These are phyloP conservation scores for Ganoderma boninense DNA, from an alignment of 1,284 basidiomycete genomes.

Conservation along the genomic window DNA sequence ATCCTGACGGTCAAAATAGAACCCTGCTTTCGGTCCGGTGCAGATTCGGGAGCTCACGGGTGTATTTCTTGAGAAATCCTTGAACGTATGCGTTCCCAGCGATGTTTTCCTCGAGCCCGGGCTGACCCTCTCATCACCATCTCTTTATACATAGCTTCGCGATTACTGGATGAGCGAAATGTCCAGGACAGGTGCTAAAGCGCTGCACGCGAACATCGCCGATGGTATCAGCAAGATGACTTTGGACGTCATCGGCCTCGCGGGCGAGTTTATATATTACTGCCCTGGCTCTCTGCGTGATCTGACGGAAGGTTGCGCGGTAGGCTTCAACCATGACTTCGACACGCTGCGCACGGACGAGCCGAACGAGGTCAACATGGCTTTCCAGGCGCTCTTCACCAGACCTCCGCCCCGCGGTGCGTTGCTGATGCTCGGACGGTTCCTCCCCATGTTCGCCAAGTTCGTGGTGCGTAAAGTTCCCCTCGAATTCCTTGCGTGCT, in stretches of 20 bases:
- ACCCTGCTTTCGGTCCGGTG: constrained; percentile 64
- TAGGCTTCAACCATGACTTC: constrained; percentile 64
- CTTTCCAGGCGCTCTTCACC: constrained; percentile 43
- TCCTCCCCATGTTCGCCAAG: constrained; percentile 20
- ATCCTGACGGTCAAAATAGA: constrained; percentile 40
- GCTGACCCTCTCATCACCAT: not conserved
- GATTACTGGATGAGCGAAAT: constrained; percentile 36
- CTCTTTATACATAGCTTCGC: constrained; percentile 36
- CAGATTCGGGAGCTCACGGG: constrained; percentile 63
- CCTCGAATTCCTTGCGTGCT: not conserved
- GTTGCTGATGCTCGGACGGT: not conserved
- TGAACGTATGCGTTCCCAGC: constrained; percentile 45
- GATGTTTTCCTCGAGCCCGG: fast-evolving
- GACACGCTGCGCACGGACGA: constrained; percentile 43
- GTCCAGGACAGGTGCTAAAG: constrained; percentile 7
- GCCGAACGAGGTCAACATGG: constrained; percentile 49
- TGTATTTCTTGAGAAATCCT: constrained; percentile 62
- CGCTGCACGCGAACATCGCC: constrained; percentile 46
- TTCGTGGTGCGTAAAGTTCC: not conserved
- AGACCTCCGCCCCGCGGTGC: not conserved
- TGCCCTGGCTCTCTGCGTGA: too few relatives aligned
- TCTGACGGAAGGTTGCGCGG: not conserved
- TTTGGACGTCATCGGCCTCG: constrained; percentile 60
- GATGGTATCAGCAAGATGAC: constrained; percentile 53
- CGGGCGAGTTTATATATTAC: constrained; percentile 42